Conservation (phyloP, 768 basidiomycete genomes). For the Psilocybe cubensis region DNA sequence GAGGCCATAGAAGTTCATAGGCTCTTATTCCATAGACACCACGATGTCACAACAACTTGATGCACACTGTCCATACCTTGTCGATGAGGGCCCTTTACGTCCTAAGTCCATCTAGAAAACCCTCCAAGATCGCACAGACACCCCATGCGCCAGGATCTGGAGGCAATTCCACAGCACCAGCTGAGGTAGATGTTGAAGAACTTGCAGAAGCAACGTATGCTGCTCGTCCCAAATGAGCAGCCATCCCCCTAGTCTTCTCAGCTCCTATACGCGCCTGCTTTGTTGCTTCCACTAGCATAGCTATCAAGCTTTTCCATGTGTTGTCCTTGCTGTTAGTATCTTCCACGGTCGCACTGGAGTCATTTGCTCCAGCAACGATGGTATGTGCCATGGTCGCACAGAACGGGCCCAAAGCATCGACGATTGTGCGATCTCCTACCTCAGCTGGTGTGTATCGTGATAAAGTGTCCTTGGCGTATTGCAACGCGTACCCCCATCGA, state of each 20-base stretch:
- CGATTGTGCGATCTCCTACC: slow-evolving; percentile 57
- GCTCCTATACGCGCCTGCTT: slow-evolving; percentile 45
- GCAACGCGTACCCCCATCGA: slow-evolving; percentile 14
- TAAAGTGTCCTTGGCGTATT: slow-evolving; percentile 32
- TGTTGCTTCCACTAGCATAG: slow-evolving; percentile 29
- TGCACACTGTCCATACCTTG: no score
- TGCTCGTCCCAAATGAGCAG: slow-evolving; percentile 51
- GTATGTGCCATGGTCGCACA: slow-evolving; percentile 20
- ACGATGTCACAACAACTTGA: no score
- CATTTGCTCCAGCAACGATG: slow-evolving; percentile 28
- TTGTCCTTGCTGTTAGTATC: no score
- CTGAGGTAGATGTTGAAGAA: slow-evolving; percentile 22
- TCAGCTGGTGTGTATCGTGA: slow-evolving; percentile 51
- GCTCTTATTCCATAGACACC: no score
- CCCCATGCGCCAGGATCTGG: slow-evolving; percentile 64
- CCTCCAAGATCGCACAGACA: slow-evolving; percentile 43
- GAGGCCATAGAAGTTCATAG: no score
- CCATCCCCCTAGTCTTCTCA: slow-evolving; percentile 49
- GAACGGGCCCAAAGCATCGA: slow-evolving; percentile 57
- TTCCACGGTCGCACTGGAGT: slow-evolving; percentile 14
- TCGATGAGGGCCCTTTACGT: fast-evolving
- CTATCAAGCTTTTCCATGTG: neutral
- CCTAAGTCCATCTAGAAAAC: slow-evolving; percentile 26
- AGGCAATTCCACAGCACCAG: slow-evolving; percentile 23
- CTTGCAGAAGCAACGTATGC: slow-evolving; percentile 46